Evolutionary conservation across 768 basidiomycete species (phyloP), one percentile per base, ranked within the genome.

Genomic region (Omphalotus guepiniiformis): DNA sequence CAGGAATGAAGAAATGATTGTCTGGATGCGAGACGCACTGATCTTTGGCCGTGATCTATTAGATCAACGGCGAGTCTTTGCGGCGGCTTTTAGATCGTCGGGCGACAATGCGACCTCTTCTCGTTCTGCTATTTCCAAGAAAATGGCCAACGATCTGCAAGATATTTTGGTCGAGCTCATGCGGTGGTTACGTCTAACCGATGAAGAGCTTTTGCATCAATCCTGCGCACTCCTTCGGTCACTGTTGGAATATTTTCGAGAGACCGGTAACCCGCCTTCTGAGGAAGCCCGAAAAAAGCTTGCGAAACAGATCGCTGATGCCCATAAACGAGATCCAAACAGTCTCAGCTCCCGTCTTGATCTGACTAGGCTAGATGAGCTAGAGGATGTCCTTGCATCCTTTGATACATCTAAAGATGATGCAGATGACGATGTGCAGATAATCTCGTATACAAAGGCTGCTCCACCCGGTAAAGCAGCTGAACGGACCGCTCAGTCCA

Each of bases 1-100:
- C 63, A 84, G 88, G 45, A 82, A 80, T 55, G 78, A 83, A 22
- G 82, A 83, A 47, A 96, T 99, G 94, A 76, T 88, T 12, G 78
- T 83, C 26, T 99, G 96, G 96, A 98, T 99, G 96, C 81, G 94
- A 47, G 96, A 98, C 61, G 96, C 94, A 2, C 74, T 98, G 42
- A 93, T 98, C 53, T 93, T 96, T 58, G 93, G 86, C 7, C 70
- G 87, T 54, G 88, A 94, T 57, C 76, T 96, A 72, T 67, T 96
- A 39, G 85, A 81, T 2, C 83, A 92, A 53, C 80, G 92, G 66
- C 71, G 82, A 35, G 78, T 85, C 9, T 81, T 99, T 51, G 93
- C 95, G 63, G 73, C 71, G 22, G 85, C 85, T 8, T 75, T 79
- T 3, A 65, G 75, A 39, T 62, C 68, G 9, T 61, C 47, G 46